Percentiles rank a stretch among this genome's conserved stretches.
phyloP scores from a whole-genome alignment of 345 rosid species.

The Psidium friedrichsthalianum region DNA sequence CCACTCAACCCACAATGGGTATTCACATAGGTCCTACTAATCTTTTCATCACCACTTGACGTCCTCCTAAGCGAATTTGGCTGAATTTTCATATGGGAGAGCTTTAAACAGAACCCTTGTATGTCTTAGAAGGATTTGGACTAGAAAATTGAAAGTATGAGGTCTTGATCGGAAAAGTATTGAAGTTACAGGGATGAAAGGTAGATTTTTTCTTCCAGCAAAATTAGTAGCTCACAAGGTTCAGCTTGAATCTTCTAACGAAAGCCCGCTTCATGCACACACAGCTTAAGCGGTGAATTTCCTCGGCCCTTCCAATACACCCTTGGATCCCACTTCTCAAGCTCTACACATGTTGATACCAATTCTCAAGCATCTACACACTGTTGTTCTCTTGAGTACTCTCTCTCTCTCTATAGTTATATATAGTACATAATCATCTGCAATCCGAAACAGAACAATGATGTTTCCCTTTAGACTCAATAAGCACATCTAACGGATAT shows the following conservation, averaged over 20 bases:
- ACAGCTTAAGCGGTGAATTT: neutral
- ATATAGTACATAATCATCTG: neutral
- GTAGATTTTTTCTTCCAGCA: neutral
- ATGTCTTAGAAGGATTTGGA: neutral
- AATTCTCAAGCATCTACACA: neutral
- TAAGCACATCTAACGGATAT: neutral
- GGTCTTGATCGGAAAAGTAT: neutral
- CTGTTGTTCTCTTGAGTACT: neutral
- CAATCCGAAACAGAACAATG: neutral
- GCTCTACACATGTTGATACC: too few species aligned
- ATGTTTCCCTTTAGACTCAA: neutral
- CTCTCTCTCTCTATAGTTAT: too few species aligned
- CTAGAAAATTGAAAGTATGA: neutral
- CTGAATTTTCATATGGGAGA: neutral
- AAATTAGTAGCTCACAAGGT: neutral
- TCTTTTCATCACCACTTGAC: neutral
- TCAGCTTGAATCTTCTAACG: neutral
- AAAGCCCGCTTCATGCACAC: neutral
- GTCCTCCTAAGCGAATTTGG: neutral
- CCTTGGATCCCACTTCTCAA: neutral
- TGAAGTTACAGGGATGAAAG: neutral
- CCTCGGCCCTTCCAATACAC: neutral
- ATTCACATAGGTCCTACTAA: neutral
- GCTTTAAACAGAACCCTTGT: neutral
- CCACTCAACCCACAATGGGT: neutral